Percentiles rank a stretch among this genome's conserved stretches.
These are phyloP conservation scores for Sugiyamaella neomexicana DNA, from an alignment of 1,139 yeast genomes.

Conservation along the genomic window DNA sequence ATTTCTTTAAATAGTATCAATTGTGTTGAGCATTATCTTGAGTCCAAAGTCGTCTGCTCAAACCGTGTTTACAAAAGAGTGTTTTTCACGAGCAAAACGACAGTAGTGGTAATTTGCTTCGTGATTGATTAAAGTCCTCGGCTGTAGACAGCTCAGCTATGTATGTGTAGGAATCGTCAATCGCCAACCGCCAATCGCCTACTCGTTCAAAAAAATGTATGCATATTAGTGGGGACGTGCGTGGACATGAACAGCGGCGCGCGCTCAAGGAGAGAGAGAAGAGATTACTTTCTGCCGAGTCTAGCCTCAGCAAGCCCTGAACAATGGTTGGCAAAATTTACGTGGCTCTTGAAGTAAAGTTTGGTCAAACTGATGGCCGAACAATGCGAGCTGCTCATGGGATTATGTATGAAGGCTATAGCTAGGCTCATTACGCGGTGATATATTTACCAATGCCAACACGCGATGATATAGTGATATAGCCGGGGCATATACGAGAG, in stretches of 20 bases:
- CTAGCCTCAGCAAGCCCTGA: too few relatives aligned
- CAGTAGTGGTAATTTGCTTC: background rate
- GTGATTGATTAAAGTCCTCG: background rate
- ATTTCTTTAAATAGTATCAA: conserved; percentile 5
- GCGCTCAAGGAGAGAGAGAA: background rate
- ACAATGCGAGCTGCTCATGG: too few relatives aligned
- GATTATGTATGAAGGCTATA: too few relatives aligned
- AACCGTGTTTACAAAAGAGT: background rate
- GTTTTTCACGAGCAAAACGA: background rate
- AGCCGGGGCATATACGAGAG: too few relatives aligned
- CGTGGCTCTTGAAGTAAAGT: too few relatives aligned
- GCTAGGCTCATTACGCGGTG: too few relatives aligned
- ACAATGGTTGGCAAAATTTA: too few relatives aligned
- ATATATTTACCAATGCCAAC: too few relatives aligned
- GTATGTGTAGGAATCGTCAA: background rate
- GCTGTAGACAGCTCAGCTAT: too few relatives aligned
- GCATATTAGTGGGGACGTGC: conserved; percentile 2
- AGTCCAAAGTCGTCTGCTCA: background rate
- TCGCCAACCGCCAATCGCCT: background rate
- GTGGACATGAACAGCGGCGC: background rate
- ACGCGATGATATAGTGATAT: too few relatives aligned
- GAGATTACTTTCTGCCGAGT: background rate
- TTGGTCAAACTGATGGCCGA: too few relatives aligned
- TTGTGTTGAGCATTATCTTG: too few relatives aligned
- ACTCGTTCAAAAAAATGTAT: background rate